A percentile compares a stretch with the other conserved stretches of the same genome.
These are phyloP conservation scores for Massarina eburnea DNA, from an alignment of 2,329 filamentous ascomycete species.

Conservation along the genomic window DNA sequence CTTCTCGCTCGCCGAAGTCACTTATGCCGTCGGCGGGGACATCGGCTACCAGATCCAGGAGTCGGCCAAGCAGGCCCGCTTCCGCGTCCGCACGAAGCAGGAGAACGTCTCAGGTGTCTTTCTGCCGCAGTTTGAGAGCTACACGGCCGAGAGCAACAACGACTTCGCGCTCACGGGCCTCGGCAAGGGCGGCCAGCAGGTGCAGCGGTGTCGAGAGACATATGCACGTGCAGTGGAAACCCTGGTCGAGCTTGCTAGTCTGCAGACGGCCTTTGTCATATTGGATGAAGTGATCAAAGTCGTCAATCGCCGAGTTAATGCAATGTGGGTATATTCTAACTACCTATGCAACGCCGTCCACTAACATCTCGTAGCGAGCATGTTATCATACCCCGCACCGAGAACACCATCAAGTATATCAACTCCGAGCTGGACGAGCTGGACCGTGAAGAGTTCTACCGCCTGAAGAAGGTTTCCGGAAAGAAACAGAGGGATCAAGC, in stretches of 20 bases:
- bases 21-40: constrained; percentile 90
- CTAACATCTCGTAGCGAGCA: constrained; percentile 63
- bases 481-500: constrained; percentile 62
- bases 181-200: constrained; percentile 95
- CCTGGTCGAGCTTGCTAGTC: constrained; percentile 87
- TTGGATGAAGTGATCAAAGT: constrained; percentile 99
- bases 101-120: constrained; percentile 98
- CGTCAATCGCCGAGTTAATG: constrained; percentile 96
- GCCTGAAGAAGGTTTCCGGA: constrained; percentile 87
- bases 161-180: constrained; percentile 95
- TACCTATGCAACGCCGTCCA: background rate
- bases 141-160: constrained; percentile 82
- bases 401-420: constrained; percentile 99
- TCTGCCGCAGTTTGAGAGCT: constrained; percentile 90
- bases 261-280: constrained; percentile 98
- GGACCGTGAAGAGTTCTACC: constrained; percentile 96
- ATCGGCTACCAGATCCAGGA: constrained; percentile 98
- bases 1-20: constrained; percentile 95
- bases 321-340: constrained; percentile 67
- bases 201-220: constrained; percentile 91
- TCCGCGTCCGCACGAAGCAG: constrained; percentile 91
- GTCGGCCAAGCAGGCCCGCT: constrained; percentile 87
- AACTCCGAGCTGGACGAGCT: constrained; percentile 97
- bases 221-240: constrained; percentile 96
- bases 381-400: constrained; percentile 95